Percentiles rank a stretch among this genome's conserved stretches.
Evolutionary conservation across 176 grass and related monocot genomes (phyloP).

Genomic region (Elaeis guineensis): DNA sequence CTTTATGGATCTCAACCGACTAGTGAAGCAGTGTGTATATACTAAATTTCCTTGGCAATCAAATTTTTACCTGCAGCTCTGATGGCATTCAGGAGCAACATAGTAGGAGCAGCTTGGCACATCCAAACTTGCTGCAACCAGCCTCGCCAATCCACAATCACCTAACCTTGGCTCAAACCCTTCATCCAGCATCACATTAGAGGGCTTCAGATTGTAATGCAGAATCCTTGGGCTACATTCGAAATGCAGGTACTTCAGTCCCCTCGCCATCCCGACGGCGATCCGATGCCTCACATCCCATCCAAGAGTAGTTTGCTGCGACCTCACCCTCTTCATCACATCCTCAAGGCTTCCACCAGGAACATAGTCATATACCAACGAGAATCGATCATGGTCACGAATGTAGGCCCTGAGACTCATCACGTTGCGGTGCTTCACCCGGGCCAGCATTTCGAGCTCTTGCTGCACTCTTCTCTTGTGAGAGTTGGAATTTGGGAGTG

Average conservation of each 20-base stretch:
- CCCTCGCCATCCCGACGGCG: slow-evolving; percentile 65
- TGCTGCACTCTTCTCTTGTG: slow-evolving; percentile 81
- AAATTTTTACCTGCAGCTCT: slow-evolving; percentile 54
- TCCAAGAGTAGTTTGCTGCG: slow-evolving; percentile 54
- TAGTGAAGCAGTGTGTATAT: too few relatives aligned
- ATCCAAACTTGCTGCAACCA: slow-evolving; percentile 26
- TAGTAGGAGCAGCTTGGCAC: slow-evolving; percentile 27
- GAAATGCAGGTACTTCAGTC: slow-evolving; percentile 78
- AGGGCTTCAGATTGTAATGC: slow-evolving; percentile 68
- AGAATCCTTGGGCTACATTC: slow-evolving; percentile 61
- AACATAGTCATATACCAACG: slow-evolving; percentile 61
- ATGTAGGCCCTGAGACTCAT: slow-evolving; percentile 78
- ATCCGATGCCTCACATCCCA: slow-evolving; percentile 82
- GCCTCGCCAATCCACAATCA: slow-evolving; percentile 57
- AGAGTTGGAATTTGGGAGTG: slow-evolving; percentile 40
- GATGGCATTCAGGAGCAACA: slow-evolving; percentile 71
- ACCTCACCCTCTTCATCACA: slow-evolving; percentile 70
- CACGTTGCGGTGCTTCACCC: slow-evolving; percentile 64
- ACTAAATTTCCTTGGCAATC: background rate
- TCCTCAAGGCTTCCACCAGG: slow-evolving; percentile 81
- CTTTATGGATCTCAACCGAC: too few relatives aligned
- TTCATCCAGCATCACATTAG: slow-evolving; percentile 84
- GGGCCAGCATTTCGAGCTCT: slow-evolving; percentile 60
- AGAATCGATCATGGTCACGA: slow-evolving; percentile 56
- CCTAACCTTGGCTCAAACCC: slow-evolving; percentile 57